Evolutionary conservation across 495 filamentous ascomycete genomes (phyloP), one percentile per base, ranked within the genome.

Genomic region (Tuber melanosporum): DNA sequence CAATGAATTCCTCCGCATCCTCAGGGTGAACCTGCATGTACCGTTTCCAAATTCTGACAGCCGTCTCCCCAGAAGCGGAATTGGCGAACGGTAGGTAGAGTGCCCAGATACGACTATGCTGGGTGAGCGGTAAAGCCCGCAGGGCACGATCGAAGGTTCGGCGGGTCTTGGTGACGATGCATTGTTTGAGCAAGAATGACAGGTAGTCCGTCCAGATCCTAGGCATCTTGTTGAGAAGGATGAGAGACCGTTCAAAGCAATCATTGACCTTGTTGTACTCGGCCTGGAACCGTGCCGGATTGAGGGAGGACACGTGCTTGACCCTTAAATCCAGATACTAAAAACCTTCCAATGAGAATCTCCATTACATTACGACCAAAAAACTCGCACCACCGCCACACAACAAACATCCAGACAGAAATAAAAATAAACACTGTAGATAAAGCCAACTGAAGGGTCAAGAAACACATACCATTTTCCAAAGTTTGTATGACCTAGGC

Each of bases 21-120:
- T 99, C 96, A 15, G 96, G 95, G 81, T 97, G 95, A 41, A 98
- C 92, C 84, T 99, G 96, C 91, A 98, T 97, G 83, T 98, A 99
- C 44, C 96, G 89, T 78, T 92, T 89, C 94, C 94, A 99, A 52
- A 98, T 94, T 85, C 91, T 93, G 74, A 98, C 89, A 1, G 95
- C 94, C 9, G 96, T 98, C 72, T 92, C 88, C 62, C 96, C 96
- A 2, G 92, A 94, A 22, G 94, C 96, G 36, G 95, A 96, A 80
- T 92, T 94, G 39, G 96, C 95, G 80, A 99, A 99, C 6, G 92
- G 90, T 78, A 92, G 89, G 85, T 97, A 98, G 9, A 97, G 86
- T 20, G 91, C 90, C 96, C 96, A 99, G 84, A 99, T 94, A 73
- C 96, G 91, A 85, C 97, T 95, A 84, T 99, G 96, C 81, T 99